Base-by-base conservation (phyloP, 1,284 basidiomycete species). In the Sporisorium reilianum region DNA sequence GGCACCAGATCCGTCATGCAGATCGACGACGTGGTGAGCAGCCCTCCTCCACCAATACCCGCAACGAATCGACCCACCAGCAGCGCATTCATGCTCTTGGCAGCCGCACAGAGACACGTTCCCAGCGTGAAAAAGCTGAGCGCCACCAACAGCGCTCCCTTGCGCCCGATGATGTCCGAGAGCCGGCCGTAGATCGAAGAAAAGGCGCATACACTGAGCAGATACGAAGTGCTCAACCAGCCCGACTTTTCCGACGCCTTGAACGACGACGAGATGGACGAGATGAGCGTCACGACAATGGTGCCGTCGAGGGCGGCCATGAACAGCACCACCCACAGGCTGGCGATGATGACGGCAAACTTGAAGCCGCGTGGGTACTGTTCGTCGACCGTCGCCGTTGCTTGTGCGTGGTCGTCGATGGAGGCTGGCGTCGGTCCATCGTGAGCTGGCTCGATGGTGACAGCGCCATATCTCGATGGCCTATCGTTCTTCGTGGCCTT, bases 11-110 rank as follows among this genome's bases (percentile, higher is more conserved):
- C 86, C 1, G 84, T 82, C 50, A 86, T 84, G 49, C 87, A 84
- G 60, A 86, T 85, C 72, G 86, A 87, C 10, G 82, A 77, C 57
- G 87, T 84, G 14, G 82, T 82, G 38, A 86, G 85, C 55, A 87
- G 78, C 4, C 86, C 86, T 9, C 86, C 86, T 11, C 86, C 86
- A 6, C 86, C 86, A n/a, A 86, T 84, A 40, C 86, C 86, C 2
- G 85, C 82, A 7, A 87, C 82, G 8, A 86, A 86, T 14, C 86
- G 76, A 34, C 83, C 85, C 25, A 76, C 55, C 25, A 80, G 71
- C 22, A 82, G 68, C 67, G 76, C 71, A 50, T 60, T 46, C 67
- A 83, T 78, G 40, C 64, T 74, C 42, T 64, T 63, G 3, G 82
- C 77, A 1, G 69, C 50, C 23, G 81, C 81, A 59, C 82, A 84